Evolutionary conservation across 768 basidiomycete genomes (phyloP), one percentile per base, ranked within the genome.

Genomic region (Boletus rubroflammeus): DNA sequence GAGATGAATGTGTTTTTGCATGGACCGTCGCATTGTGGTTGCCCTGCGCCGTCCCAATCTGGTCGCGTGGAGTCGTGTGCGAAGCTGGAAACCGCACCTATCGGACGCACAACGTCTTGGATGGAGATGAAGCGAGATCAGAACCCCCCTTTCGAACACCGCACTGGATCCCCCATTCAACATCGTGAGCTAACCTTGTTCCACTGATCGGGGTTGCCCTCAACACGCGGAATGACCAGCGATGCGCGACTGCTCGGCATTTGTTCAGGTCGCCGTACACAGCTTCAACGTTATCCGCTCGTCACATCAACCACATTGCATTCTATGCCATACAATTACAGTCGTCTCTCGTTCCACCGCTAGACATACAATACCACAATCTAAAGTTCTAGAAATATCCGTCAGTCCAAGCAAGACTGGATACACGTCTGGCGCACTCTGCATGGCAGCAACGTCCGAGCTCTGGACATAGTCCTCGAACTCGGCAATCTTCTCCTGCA

Each of bases 381-480:
- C 50, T 67, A 70, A 1, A 70, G 50, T 41, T 70, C 68, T 70
- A 10, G 1, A 53, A 36, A 47, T 11, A n/a, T 2, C 29, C 38
- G 28, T 67, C 5, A 62, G 55, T 35, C 21, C 6, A 29, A 21
- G 4, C 23, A 42, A 28, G 14, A 25, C 11, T 0, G 10, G 3
- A 23, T 5, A 39, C 42, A 34, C 21, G 14, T 46, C 29, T 5
- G 31, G 51, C 61, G 48, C 70, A 93, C 91, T 94, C 74, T 94
- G 93, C 93, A 95, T 95, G 57, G 93, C 94, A 60, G 88, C 86
- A 58, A 98, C 72, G 70, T 98, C 94, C 29, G 88, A 78, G 72
- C 91, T 93, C 80, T 97, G 94, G 59, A 96, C 83, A 66, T 84
- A 88, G 65, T 93, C 92, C 13, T 92, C 90, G 56, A 90, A 84